Percentiles rank a stretch among this genome's conserved stretches.
phyloP scores from a whole-genome alignment of 176 grass and related monocot genomes.

The Cocos nucifera region DNA sequence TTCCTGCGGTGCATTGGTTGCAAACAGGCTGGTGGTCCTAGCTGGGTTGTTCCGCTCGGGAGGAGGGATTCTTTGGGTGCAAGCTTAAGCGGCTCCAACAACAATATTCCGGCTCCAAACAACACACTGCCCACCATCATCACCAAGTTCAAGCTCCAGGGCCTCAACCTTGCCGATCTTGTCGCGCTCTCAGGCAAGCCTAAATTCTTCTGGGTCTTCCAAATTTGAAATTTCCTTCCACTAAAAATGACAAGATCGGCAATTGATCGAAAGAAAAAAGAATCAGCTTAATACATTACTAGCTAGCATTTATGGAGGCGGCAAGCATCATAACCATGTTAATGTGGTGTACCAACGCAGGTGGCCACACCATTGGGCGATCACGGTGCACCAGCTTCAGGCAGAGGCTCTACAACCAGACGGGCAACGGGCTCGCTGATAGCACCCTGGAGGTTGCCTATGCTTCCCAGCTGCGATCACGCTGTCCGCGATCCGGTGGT shows the following conservation, averaged over 20 bases:
- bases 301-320: too few relatives aligned
- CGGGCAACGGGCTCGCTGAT: conserved; percentile 56
- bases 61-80: conserved; percentile 71
- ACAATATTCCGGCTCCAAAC: conserved; percentile 89
- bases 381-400: conserved; percentile 81
- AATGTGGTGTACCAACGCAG: conserved; percentile 31
- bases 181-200: conserved; percentile 56
- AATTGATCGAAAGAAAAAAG: too few relatives aligned
- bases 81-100: conserved; percentile 79
- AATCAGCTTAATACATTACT: too few relatives aligned
- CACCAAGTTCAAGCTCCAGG: conserved; percentile 76
- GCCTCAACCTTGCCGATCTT: conserved; percentile 58
- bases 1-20: not conserved
- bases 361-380: conserved; percentile 70
- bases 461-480: conserved; percentile 33
- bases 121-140: conserved; percentile 82
- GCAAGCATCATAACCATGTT: too few relatives aligned
- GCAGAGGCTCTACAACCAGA: conserved; percentile 91
- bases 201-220: not conserved
- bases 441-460: conserved; percentile 40
- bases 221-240: not conserved
- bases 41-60: conserved; percentile 82
- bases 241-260: too few relatives aligned
- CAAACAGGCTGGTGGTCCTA: conserved; percentile 65
- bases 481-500: conserved; percentile 59